Evolutionary conservation across 1,284 basidiomycete species (phyloP).

Genomic region (Fomitopsis schrenkii): DNA sequence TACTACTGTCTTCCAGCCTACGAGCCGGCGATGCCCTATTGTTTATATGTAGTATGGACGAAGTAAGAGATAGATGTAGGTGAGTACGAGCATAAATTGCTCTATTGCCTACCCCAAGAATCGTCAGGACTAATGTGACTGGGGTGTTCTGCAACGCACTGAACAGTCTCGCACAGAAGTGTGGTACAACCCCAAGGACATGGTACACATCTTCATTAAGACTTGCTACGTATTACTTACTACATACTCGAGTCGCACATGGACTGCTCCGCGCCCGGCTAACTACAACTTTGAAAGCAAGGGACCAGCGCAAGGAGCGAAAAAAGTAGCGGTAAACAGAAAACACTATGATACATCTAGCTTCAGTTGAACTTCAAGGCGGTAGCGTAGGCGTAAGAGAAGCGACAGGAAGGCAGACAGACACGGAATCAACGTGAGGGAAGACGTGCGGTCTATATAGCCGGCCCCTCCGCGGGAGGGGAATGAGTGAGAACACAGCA

Average conservation of each 20-base stretch:
- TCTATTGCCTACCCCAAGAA: too few relatives aligned
- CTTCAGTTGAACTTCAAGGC: background rate
- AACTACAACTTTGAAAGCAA: background rate
- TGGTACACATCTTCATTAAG: background rate
- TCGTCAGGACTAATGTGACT: too few relatives aligned
- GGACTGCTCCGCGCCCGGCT: background rate
- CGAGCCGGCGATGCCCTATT: too few relatives aligned
- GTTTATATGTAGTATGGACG: too few relatives aligned
- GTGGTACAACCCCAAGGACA: too few relatives aligned
- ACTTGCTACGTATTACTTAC: background rate
- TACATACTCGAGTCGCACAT: background rate
- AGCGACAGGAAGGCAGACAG: background rate
- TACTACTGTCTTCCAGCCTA: too few relatives aligned
- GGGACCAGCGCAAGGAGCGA: background rate
- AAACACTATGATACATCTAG: slow-evolving; percentile 13
- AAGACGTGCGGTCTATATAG: background rate
- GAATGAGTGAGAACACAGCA: background rate
- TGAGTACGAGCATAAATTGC: too few relatives aligned
- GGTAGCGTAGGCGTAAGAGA: background rate
- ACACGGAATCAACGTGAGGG: background rate
- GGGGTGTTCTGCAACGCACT: too few relatives aligned
- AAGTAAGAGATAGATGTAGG: too few relatives aligned
- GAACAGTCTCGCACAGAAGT: too few relatives aligned
- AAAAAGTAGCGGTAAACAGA: background rate
- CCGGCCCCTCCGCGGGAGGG: background rate